Base-by-base conservation (phyloP, 352 stramenopile species). In the Pythium brachiatum region DNA sequence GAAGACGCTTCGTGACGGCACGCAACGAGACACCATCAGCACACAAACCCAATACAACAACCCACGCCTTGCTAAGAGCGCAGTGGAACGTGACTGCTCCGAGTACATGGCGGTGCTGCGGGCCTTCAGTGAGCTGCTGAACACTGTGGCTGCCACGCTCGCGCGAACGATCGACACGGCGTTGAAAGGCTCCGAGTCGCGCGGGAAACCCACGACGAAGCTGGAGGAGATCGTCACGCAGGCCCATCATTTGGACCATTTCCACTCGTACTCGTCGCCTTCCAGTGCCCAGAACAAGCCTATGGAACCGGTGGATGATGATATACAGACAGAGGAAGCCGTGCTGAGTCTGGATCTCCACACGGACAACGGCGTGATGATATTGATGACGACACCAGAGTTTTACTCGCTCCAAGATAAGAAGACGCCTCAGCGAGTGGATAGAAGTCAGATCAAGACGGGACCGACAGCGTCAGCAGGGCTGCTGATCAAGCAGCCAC, bases 301-400 rank as follows among this genome's bases (percentile, higher is more conserved):
- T 5, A 18, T 27, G 2, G 29, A 56, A 21, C 16, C 8, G 16
- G 21, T 7, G 2, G 44, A 60, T 1, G 29, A 52, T 31, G 54
- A 58, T 20, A n/a, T 46, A 16, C 7, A 60, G 15, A 23, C 36
- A 34, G 27, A 58, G 18, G 29, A 60, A 0, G 48, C 53, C 7
- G 52, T 56, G 38, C 62, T 74, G 21, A 70, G 62, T 41, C 57
- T 74, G 15, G 58, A 74, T 25, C 27, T 74, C 25, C 67, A 74
- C 62, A 68, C 62, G 53, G 67, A 74, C 57, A 74, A 74, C 18
- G 67, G 67, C 47, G 43, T 74, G 20, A 64, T 70, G 55, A 69
- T 74, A n/a, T 41, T 74, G 20, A 74, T 69, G 57, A 64, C 67
- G 7, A 56, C 62, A 1, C 67, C 67, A 8, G 57, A 64, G 46